Evolutionary conservation across 768 basidiomycete species (phyloP), one percentile per base, ranked within the genome.

Genomic region (Phaffia australis): DNA sequence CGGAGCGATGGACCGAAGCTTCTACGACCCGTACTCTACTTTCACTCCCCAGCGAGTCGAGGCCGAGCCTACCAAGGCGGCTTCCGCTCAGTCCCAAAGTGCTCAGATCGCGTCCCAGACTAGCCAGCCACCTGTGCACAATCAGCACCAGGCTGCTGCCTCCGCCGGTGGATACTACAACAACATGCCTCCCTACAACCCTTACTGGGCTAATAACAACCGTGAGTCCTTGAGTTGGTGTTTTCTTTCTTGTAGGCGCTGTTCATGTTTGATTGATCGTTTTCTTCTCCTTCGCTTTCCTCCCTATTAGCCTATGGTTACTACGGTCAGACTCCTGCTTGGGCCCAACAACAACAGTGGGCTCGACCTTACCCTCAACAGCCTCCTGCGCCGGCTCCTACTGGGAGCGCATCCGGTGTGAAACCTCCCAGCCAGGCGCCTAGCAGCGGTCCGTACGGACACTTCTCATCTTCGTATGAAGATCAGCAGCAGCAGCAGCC

Each of bases 281-380:
- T 49, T 16, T 51, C 49, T 51, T 29, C 9, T 23, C 18, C 30
- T 11, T n/a, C 15, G 18, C 5, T 15, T 23, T 23, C 21, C 4
- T 42, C 35, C 27, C 0, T 55, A 32, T 1, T 25, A 65, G 64
- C 65, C 27, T 66, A 66, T 59, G 35, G 35, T 42, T 66, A 66
- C 54, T 66, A 66, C 65, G 58, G 47, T 18, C 58, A 66, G 58
- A 55, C 59, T 18, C 58, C 65, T 51, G 65, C 58, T 42, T 66
- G 65, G 65, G 62, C 62, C 50, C 65, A 66, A 48, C 65, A 66
- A 52, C 65, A 66, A 46, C 65, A 66, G 60, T 66, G 65, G 65
- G 65, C 50, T 29, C 59, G 65, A 47, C 65, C 65, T 21, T 60
- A 60, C 51, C 48, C 58, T 29, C 50, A 59, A 42, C 65, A 66